Evolutionary conservation across 78 protist genomes (phyloP).

Genomic region (Dictyostelium citrinum): DNA sequence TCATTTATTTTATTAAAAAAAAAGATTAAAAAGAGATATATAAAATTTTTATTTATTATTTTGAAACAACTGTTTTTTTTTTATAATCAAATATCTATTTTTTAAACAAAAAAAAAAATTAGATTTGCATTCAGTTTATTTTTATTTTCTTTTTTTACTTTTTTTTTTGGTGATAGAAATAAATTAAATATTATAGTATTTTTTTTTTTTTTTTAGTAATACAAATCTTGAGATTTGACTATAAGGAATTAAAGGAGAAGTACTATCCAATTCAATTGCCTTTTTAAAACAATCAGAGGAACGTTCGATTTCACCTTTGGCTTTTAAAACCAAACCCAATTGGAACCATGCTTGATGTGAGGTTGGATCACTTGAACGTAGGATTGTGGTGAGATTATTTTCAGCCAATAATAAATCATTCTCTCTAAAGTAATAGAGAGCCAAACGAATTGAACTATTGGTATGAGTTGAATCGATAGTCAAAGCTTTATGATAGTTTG

Average conservation of each 20-base stretch:
- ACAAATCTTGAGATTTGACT: slow-evolving; percentile 58
- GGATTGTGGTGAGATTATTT: slow-evolving; percentile 52
- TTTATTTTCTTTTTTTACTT: no score
- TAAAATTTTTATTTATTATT: no score
- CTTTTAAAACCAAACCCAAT: slow-evolving; percentile 54
- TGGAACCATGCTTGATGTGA: slow-evolving; percentile 75
- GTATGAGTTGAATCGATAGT: slow-evolving; percentile 62
- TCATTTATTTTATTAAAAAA: no score
- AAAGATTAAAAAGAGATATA: no score
- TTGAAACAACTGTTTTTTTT: no score
- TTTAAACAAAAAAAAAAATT: no score
- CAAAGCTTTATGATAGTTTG: slow-evolving; percentile 37
- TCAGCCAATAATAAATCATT: slow-evolving; percentile 51
- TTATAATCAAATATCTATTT: no score
- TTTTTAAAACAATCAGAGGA: slow-evolving; percentile 70
- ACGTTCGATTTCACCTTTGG: slow-evolving; percentile 68
- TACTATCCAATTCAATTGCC: slow-evolving; percentile 59
- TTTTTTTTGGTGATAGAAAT: background rate
- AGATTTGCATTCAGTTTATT: no score
- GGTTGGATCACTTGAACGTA: slow-evolving; percentile 60
- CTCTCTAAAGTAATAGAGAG: slow-evolving; percentile 16
- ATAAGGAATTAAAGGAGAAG: slow-evolving; percentile 64
- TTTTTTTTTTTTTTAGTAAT: background rate
- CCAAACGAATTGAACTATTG: slow-evolving; percentile 33
- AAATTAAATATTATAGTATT: background rate